A percentile compares a stretch with the other conserved stretches of the same genome.
Evolutionary conservation across 352 stramenopile species (phyloP).

Genomic region (Phytophthora pistaciae): DNA sequence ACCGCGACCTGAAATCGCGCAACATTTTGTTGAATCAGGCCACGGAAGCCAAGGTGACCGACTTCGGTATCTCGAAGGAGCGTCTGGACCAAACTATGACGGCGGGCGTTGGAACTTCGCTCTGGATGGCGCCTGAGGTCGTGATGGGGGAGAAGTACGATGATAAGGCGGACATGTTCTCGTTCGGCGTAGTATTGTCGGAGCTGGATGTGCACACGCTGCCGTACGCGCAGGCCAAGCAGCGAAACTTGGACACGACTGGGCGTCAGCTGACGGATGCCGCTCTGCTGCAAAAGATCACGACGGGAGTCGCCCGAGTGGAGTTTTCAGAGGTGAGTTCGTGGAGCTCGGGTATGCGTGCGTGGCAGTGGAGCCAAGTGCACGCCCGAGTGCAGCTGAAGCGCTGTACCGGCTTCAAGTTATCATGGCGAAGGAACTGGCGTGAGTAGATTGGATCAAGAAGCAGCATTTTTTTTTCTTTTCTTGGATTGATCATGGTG

Average conservation of each 20-base stretch:
- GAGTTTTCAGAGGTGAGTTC: too few relatives aligned
- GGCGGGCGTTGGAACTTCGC: constrained; percentile 22
- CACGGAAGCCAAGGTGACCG: constrained; percentile 32
- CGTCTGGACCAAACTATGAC: constrained; percentile 34
- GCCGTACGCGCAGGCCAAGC: not conserved
- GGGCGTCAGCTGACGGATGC: too few relatives aligned
- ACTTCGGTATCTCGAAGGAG: constrained; percentile 32
- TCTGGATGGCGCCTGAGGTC: constrained; percentile 22
- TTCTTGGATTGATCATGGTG: too few relatives aligned
- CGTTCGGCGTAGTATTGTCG: constrained; percentile 24
- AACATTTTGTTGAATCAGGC: constrained; percentile 49
- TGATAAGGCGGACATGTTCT: constrained; percentile 19
- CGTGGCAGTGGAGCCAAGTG: constrained; percentile 5
- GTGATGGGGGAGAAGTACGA: constrained; percentile 17
- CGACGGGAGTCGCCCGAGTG: too few relatives aligned
- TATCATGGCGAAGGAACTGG: not conserved
- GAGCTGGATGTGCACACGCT: constrained; percentile 18
- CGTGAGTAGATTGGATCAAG: not conserved
- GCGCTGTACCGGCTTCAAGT: not conserved
- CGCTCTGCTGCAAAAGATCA: too few relatives aligned
- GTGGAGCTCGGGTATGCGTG: too few relatives aligned
- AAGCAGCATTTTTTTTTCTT: too few relatives aligned
- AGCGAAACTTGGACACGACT: too few relatives aligned
- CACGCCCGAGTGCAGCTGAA: constrained; percentile 14
- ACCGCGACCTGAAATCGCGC: constrained; percentile 57